A percentile compares a stretch with the other conserved stretches of the same genome.
Evolutionary conservation across 2,329 filamentous ascomycete species (phyloP).

Genomic region (Verticillium klebahnii): DNA sequence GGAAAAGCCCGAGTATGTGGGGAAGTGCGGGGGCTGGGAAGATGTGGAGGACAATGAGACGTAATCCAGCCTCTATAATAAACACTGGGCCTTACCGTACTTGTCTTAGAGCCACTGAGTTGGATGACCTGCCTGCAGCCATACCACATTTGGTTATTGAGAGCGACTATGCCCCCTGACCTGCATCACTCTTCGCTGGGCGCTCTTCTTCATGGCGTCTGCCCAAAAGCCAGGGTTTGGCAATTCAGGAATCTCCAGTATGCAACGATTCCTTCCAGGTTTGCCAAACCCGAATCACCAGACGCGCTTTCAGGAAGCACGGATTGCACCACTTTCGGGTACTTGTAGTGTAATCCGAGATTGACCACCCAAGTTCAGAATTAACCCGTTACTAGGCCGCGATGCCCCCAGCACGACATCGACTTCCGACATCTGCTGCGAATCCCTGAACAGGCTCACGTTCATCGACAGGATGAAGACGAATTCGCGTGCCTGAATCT

Average conservation of each 20-base stretch:
- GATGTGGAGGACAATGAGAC: background rate
- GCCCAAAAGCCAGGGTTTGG: background rate
- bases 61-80: background rate
- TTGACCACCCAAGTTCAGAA: background rate
- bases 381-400: constrained; percentile 23
- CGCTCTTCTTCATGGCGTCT: background rate
- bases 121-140: background rate
- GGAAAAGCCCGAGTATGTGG: background rate
- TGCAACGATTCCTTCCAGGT: constrained; percentile 4
- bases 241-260: constrained; percentile 6
- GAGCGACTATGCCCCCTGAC: background rate
- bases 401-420: constrained; percentile 33
- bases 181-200: background rate
- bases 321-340: too few relatives aligned
- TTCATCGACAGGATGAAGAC: constrained; percentile 24
- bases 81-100: background rate
- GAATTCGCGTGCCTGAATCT: constrained; percentile 39
- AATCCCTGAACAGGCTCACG: constrained; percentile 25
- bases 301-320: background rate
- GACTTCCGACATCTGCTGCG: constrained; percentile 39
- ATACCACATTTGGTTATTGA: background rate
- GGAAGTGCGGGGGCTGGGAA: background rate
- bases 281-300: background rate
- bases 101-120: background rate
- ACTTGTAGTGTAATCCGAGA: too few relatives aligned